phyloP scores from a whole-genome alignment of 2,329 filamentous ascomycete genomes.

The Cercospora sp. region DNA sequence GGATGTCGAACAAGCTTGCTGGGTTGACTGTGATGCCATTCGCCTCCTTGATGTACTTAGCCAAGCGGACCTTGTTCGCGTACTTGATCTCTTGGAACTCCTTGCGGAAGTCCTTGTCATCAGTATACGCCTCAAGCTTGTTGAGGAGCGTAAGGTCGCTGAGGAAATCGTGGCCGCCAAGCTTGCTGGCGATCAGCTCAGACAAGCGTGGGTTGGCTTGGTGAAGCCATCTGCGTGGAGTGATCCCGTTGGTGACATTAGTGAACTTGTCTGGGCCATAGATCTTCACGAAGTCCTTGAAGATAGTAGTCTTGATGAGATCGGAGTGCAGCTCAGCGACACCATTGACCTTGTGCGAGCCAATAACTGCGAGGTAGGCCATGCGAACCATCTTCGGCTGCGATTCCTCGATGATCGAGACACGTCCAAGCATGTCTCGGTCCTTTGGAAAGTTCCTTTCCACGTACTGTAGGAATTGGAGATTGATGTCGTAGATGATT shows the following conservation, averaged over 20 bases:
- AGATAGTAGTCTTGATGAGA: conserved; percentile 97
- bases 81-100: conserved; percentile 97
- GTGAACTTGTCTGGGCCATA: conserved; percentile 97
- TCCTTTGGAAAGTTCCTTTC: conserved; percentile 90
- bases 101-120: conserved; percentile 87
- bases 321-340: conserved; percentile 97
- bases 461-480: conserved; percentile 86
- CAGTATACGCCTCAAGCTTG: conserved; percentile 77
- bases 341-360: conserved; percentile 98
- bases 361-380: conserved; percentile 92
- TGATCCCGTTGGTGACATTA: conserved; percentile 98
- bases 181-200: conserved; percentile 86
- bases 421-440: conserved; percentile 76
- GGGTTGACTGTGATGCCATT: conserved; percentile 84
- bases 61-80: conserved; percentile 89
- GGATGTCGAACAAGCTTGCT: conserved; percentile 86
- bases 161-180: conserved; percentile 78
- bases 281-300: conserved; percentile 96
- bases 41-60: conserved; percentile 83
- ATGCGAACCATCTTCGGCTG: conserved; percentile 98
- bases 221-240: conserved; percentile 91
- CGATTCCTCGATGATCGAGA: conserved; percentile 98
- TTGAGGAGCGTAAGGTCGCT: conserved; percentile 86
- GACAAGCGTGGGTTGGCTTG: conserved; percentile 94
- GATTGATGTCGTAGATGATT: conserved; percentile 98